These are phyloP conservation scores for Protomyces pachydermus DNA, from an alignment of 1,139 yeast genomes.

Conservation along the genomic window DNA sequence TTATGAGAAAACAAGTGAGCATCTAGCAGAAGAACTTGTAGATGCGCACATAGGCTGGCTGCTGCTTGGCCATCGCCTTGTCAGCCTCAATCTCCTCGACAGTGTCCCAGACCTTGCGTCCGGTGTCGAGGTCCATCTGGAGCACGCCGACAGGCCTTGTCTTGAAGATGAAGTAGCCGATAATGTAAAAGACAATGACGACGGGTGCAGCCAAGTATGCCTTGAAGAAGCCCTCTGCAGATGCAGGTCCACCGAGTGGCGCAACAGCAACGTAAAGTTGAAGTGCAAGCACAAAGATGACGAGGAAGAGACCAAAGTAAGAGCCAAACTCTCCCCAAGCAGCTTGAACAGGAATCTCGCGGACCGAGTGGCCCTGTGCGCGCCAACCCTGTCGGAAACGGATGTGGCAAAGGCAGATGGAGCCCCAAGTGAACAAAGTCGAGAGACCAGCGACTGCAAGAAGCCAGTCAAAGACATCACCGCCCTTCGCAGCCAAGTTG, in stretches of 20 bases:
- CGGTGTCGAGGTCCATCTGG: conserved; percentile 12
- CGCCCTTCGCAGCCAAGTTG: conserved; percentile 57
- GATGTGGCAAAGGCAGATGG: conserved; percentile 68
- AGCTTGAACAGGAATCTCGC: conserved; percentile 65
- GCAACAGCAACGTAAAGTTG: conserved; percentile 77
- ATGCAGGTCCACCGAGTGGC: conserved; percentile 52
- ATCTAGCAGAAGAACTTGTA: conserved; percentile 2
- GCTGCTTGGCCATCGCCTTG: neutral
- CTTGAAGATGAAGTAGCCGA: conserved; percentile 7
- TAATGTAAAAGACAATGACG: conserved; percentile 46
- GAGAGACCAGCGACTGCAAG: conserved; percentile 78
- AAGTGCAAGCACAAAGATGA: conserved; percentile 62
- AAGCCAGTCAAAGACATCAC: conserved; percentile 73
- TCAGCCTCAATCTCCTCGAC: conserved; percentile 8
- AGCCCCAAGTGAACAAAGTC: conserved; percentile 78
- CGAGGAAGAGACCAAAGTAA: conserved; percentile 55
- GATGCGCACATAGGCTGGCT: neutral
- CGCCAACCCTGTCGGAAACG: conserved; percentile 72
- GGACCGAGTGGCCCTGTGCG: conserved; percentile 57
- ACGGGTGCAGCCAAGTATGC: conserved; percentile 54
- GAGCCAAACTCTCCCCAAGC: conserved; percentile 71
- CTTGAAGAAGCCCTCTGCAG: conserved; percentile 48
- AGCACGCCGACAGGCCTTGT: conserved; percentile 3
- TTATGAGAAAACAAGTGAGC: neutral
- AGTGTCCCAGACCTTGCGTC: conserved; percentile 10